These are phyloP conservation scores for Mycena rosella DNA, from an alignment of 768 basidiomycete genomes.

Conservation along the genomic window DNA sequence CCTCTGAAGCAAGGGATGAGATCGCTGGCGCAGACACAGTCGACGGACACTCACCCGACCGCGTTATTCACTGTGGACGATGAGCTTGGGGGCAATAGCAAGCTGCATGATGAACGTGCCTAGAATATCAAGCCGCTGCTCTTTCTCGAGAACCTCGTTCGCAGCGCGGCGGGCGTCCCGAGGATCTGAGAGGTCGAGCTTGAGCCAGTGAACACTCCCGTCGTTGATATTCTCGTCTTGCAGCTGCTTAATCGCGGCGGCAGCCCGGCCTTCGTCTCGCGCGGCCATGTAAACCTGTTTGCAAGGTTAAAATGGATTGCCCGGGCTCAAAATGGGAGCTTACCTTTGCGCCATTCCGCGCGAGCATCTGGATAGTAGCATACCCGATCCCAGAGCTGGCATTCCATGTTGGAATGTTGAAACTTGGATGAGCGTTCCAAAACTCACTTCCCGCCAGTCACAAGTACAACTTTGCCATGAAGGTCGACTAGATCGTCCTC, in stretches of 20 bases:
- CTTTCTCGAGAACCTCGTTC: slow-evolving; percentile 51
- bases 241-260: slow-evolving; percentile 49
- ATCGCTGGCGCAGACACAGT: not conserved
- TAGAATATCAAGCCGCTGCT: slow-evolving; percentile 59
- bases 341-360: slow-evolving; percentile 56
- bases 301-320: not conserved
- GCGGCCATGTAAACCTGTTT: slow-evolving; percentile 47
- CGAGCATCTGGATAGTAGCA: slow-evolving; percentile 53
- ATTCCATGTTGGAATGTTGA: not conserved
- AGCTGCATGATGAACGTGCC: slow-evolving; percentile 41
- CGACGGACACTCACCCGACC: slow-evolving; percentile 34
- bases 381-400: slow-evolving; percentile 52
- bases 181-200: slow-evolving; percentile 56
- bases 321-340: not conserved
- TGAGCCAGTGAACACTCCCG: slow-evolving; percentile 51
- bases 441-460: slow-evolving; percentile 64
- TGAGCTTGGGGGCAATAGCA: not conserved
- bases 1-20: not conserved
- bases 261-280: slow-evolving; percentile 48
- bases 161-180: slow-evolving; percentile 49
- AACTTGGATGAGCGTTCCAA: not conserved
- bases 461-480: slow-evolving; percentile 59
- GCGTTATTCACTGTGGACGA: slow-evolving; percentile 41
- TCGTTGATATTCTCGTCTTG: slow-evolving; percentile 46
- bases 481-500: slow-evolving; percentile 60